Evolutionary conservation across 106 monocot species (phyloP), one percentile per base, ranked within the genome.

Genomic region (Agapanthus africanus): DNA sequence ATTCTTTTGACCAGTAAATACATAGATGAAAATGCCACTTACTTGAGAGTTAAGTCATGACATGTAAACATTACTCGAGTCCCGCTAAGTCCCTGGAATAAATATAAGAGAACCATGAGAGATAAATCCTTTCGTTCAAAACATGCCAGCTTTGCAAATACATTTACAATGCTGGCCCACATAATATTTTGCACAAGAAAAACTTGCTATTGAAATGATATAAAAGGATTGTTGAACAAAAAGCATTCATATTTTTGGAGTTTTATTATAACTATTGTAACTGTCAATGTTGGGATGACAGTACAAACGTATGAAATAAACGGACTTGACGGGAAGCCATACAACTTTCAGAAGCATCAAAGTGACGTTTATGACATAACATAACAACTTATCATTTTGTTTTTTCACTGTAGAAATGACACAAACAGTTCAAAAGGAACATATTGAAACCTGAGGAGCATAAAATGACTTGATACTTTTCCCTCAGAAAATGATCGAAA

Each of bases 41-140:
- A 52, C 52, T 52, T 26, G 73, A 22, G 73, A 73, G 30, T 47
- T 6, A 79, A 67, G 63, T 79, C 68, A 50, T 79, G 78, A 41
- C 78, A 79, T 10, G 78, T 68, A 67, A 73, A 41, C 41, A 79
- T 46, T 56, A 79, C 33, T 39, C 73, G 66, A 73, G 78, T 79
- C 13, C n/a, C 54, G 19, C 44, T 47, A 42, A 79, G 78, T 59
- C 78, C 73, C 78, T 79, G 52, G 39, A 67, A 63, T 7, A 42
- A 32, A 38, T 36, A 64, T 26, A 52, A 31, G 37, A 25, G 54
- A 13, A 3, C 36, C 11, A 25, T 52, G 52, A 52, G 3, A 52
- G 4, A 25, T 52, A 2, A 0, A 52, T 8, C 1, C 1, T 26
- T 52, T 52, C 26, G 4, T 25, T 6, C 7, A 25, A 52, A 52